Percentiles rank a stretch among this genome's conserved stretches.
Evolutionary conservation across 495 filamentous ascomycete species (phyloP).

Genomic region (Hyphodiscus hymeniophilus): DNA sequence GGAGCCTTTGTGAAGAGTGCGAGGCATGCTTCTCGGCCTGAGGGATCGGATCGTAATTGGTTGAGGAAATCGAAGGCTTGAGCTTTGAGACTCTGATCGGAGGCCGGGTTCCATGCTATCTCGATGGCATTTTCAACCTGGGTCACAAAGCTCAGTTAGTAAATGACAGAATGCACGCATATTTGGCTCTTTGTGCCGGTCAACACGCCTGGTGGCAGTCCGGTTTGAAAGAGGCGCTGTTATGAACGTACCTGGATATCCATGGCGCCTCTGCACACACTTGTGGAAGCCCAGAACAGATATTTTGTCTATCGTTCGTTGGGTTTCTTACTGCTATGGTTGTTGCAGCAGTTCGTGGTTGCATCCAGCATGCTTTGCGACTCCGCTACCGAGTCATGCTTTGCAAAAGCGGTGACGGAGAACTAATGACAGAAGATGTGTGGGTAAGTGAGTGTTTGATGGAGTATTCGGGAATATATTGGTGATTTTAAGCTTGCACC

Average conservation of each 20-base stretch:
- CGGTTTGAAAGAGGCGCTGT: constrained; percentile 4
- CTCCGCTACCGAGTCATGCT: constrained; percentile 17
- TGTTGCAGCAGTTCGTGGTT: constrained; percentile 3
- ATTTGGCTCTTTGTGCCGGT: not conserved
- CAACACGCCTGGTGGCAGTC: not conserved
- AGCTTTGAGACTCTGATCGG: constrained; percentile 63
- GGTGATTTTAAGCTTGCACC: not conserved
- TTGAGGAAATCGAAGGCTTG: constrained; percentile 87
- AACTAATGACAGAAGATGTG: too few species aligned
- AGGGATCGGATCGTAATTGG: constrained; percentile 66
- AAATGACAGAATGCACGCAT: not conserved
- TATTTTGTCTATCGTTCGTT: not conserved
- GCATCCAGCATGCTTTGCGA: constrained; percentile 14
- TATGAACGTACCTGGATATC: constrained; percentile 20
- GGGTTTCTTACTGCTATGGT: constrained; percentile 14
- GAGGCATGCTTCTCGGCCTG: constrained; percentile 81
- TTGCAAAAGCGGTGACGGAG: constrained; percentile 5
- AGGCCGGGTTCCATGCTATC: constrained; percentile 72
- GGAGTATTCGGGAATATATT: not conserved
- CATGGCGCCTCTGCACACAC: constrained; percentile 11
- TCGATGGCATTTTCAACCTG: constrained; percentile 90
- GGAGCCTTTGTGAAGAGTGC: constrained; percentile 76
- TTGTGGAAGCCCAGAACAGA: not conserved
- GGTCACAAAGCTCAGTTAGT: not conserved
- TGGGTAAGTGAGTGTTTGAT: too few species aligned